phyloP scores from a whole-genome alignment of 768 basidiomycete genomes.

The Tylopilus sp. region DNA sequence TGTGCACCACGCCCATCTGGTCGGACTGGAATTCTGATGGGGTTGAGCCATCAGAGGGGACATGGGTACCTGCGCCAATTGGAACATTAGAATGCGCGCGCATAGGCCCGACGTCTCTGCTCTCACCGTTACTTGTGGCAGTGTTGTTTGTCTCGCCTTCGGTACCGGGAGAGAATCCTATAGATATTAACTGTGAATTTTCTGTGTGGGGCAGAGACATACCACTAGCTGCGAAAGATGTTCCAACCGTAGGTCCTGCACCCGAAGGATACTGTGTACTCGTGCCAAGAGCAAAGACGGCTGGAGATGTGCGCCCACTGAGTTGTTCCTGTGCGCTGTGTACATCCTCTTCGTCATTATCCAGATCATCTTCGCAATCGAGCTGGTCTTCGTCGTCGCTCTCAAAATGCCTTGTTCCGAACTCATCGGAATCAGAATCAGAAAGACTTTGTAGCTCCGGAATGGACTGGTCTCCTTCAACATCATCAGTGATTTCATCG shows the following conservation, averaged over 20 bases:
- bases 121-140: slow-evolving; percentile 6
- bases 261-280: slow-evolving; percentile 9
- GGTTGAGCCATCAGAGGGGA: not conserved
- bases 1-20: slow-evolving; percentile 18
- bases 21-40: slow-evolving; percentile 1
- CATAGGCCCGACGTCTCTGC: not conserved
- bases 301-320: slow-evolving; percentile 27
- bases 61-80: not conserved
- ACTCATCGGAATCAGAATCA: slow-evolving; percentile 30
- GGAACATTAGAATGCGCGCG: slow-evolving; percentile 5
- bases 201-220: not conserved
- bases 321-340: slow-evolving; percentile 21
- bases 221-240: slow-evolving; percentile 3
- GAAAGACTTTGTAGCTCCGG: slow-evolving; percentile 25
- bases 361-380: slow-evolving; percentile 27
- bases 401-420: slow-evolving; percentile 9
- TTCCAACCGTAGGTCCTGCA: slow-evolving; percentile 1
- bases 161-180: slow-evolving; percentile 4
- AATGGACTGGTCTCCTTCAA: slow-evolving; percentile 15
- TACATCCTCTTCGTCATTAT: slow-evolving; percentile 27
- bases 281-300: slow-evolving; percentile 21
- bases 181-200: slow-evolving; percentile 8
- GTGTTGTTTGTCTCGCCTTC: not conserved
- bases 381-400: slow-evolving; percentile 27
- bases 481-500: slow-evolving; percentile 13